Base-by-base conservation (phyloP, 2,329 filamentous ascomycete species). In the Fusarium floridanum region DNA sequence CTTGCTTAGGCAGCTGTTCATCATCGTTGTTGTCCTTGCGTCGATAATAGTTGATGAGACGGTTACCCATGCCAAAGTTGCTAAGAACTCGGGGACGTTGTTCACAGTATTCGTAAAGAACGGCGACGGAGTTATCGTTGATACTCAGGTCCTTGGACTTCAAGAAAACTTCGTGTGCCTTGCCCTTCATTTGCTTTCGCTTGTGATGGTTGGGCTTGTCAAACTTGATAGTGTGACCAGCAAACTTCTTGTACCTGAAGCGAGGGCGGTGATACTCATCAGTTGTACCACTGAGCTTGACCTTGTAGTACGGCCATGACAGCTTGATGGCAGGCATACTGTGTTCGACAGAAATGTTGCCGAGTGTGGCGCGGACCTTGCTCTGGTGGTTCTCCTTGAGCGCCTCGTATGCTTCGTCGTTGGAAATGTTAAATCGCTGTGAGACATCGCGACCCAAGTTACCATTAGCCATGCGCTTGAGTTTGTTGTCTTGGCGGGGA, bases 381-480 rank as follows among this genome's bases (percentile, higher is more conserved):
- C 94, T 95, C 84, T 97, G 95, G 80, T 97, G 95, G 80, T 98
- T 98, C 83, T 98, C 95, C 83, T 98, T 98, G 53, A 99, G 89
- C 70, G 95, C 91, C 80, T 98, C 95, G 82, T 99, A 99, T 2
- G 95, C 95, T 68, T 97, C 93, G 79, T 99, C 97, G 73, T 98
- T 98, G 34, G 95, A 98, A 68, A 97, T 94, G 81, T 98, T 98
- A 87, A 98, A 99, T 48, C 96, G 92, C 76, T 93, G 90, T 41
- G 90, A 90, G 39, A 98, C 88, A 66, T 94, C 91, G 64, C 92
- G 93, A 4, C 92, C 91, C 48, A 95, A 85, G 61, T 91, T 92
- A 17, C 91, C 91, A 66, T 90, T 92, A 9, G 89, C 91, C 86
- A 91, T 91, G 72, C 89, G 91, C 83, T 89, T 92, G 73, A 90